Conservation (phyloP, 768 basidiomycete genomes). For the Mycena olivaceomarginata region DNA sequence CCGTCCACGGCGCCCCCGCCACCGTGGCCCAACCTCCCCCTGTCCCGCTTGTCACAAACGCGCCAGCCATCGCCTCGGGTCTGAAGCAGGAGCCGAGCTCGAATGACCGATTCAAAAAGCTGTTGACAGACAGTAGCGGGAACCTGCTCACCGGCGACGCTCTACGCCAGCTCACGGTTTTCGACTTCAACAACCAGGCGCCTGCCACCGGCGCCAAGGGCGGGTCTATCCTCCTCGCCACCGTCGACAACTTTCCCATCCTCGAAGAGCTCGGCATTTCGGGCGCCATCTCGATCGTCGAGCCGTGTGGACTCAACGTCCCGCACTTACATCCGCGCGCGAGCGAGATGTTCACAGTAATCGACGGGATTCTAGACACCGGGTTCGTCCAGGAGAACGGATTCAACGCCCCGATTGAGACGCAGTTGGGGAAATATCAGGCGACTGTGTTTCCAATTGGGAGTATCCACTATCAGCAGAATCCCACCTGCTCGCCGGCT, state of each 20-base stretch:
- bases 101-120: conserved; percentile 39
- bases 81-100: conserved; percentile 20
- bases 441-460: conserved; percentile 18
- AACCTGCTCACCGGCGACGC: conserved; percentile 34
- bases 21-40: neutral
- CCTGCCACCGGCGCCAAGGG: conserved; percentile 18
- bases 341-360: conserved; percentile 3
- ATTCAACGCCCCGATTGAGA: conserved; percentile 32
- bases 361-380: neutral
- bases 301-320: conserved; percentile 47
- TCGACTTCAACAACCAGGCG: conserved; percentile 33
- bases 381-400: conserved; percentile 9
- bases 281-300: conserved; percentile 26
- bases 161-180: conserved; percentile 8
- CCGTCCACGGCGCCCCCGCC: neutral
- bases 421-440: conserved; percentile 32
- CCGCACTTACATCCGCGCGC: conserved; percentile 37
- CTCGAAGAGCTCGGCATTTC: conserved; percentile 26
- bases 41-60: neutral
- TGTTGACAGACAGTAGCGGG: conserved; percentile 49
- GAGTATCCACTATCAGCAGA: neutral
- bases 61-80: neutral
- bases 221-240: conserved; percentile 41
- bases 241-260: conserved; percentile 43
- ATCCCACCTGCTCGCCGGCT: neutral